Conservation (phyloP, 2,329 filamentous ascomycete species). For the Cercospora sp. region DNA sequence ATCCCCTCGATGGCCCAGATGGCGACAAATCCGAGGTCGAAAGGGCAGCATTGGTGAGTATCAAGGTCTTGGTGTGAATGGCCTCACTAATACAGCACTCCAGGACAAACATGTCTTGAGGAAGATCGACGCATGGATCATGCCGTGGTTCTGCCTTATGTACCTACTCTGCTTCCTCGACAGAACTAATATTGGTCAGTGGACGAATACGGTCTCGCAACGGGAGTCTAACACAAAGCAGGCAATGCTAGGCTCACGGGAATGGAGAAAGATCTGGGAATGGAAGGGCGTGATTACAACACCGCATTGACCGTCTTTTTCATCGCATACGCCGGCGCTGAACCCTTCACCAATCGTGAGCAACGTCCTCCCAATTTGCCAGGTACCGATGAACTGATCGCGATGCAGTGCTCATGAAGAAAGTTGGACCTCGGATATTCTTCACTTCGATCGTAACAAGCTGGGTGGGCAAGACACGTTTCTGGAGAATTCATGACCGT, state of each 20-base stretch:
- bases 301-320: conserved; percentile 80
- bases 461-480: conserved; percentile 46
- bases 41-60: conserved; percentile 9
- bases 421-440: conserved; percentile 71
- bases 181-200: conserved; percentile 49
- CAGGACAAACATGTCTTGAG: conserved; percentile 52
- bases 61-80: background rate
- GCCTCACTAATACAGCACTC: background rate
- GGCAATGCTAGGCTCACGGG: conserved; percentile 64
- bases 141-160: conserved; percentile 55
- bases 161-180: conserved; percentile 53
- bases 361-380: background rate
- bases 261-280: conserved; percentile 57
- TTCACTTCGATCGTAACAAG: conserved; percentile 71
- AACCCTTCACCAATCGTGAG: conserved; percentile 67
- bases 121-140: conserved; percentile 54
- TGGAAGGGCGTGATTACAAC: conserved; percentile 70
- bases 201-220: background rate
- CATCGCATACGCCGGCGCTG: conserved; percentile 77
- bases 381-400: background rate
- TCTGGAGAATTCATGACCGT: background rate
- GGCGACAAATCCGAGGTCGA: conserved; percentile 15
- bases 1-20: conserved; percentile 17
- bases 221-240: background rate
- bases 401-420: conserved; percentile 65